A percentile compares a stretch with the other conserved stretches of the same genome.
phyloP scores from a whole-genome alignment of 495 filamentous ascomycete species.

The Cryomyces minteri region DNA sequence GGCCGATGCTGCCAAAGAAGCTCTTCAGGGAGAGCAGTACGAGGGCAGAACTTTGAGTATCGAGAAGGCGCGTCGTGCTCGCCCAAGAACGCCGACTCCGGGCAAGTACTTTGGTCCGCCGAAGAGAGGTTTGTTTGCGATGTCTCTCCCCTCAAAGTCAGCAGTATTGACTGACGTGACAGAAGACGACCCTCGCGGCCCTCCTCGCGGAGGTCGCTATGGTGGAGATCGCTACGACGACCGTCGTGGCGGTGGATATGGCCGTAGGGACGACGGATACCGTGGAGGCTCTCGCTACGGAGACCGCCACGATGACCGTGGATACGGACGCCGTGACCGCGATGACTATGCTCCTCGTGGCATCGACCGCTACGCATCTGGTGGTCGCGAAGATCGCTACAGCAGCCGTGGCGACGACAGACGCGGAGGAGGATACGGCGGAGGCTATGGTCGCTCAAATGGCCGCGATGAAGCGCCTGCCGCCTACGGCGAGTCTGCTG shows the following conservation, averaged over 20 bases:
- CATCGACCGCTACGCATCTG: slow-evolving; percentile 45
- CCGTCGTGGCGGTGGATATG: slow-evolving; percentile 14
- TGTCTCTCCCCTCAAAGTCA: background rate
- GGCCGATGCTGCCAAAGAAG: slow-evolving; percentile 92
- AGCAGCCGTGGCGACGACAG: slow-evolving; percentile 33
- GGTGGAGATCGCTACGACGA: slow-evolving; percentile 19
- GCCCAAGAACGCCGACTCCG: slow-evolving; percentile 87
- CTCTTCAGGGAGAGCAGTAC: slow-evolving; percentile 83
- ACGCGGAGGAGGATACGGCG: slow-evolving; percentile 20
- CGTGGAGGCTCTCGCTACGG: slow-evolving; percentile 7
- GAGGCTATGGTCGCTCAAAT: slow-evolving; percentile 4
- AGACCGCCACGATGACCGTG: slow-evolving; percentile 36
- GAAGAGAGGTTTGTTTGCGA: slow-evolving; percentile 54
- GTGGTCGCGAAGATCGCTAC: slow-evolving; percentile 41
- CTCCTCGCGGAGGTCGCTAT: slow-evolving; percentile 11
- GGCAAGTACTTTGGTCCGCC: slow-evolving; percentile 99
- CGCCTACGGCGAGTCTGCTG: slow-evolving; percentile 4
- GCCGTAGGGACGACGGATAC: slow-evolving; percentile 17
- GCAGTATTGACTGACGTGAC: background rate
- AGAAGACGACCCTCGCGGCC: slow-evolving; percentile 41
- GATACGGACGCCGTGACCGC: slow-evolving; percentile 18
- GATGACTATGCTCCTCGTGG: slow-evolving; percentile 50
- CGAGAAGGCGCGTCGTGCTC: slow-evolving; percentile 91
- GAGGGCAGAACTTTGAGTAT: slow-evolving; percentile 95
- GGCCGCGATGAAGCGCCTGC: slow-evolving; percentile 9